Evolutionary conservation across 2,329 filamentous ascomycete genomes (phyloP).

Genomic region (Alternaria hordeiaustralica): DNA sequence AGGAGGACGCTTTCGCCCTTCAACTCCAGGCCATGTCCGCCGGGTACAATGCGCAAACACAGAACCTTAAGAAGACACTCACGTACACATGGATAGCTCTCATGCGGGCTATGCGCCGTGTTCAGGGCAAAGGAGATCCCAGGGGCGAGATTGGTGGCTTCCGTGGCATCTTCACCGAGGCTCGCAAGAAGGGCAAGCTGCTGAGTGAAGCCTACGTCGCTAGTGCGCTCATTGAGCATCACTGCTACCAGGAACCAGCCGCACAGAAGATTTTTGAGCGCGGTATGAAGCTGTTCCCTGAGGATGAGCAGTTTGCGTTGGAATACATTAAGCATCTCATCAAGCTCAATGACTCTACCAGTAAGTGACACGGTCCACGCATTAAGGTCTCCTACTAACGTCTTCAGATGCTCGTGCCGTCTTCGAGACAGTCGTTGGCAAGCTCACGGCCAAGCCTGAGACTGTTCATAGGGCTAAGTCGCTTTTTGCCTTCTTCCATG

Average conservation of each 20-base stretch:
- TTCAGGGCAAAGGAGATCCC: conserved; percentile 77
- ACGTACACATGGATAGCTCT: conserved; percentile 95
- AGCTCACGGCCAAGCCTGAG: conserved; percentile 78
- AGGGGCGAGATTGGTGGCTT: conserved; percentile 73
- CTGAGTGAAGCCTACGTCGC: conserved; percentile 96
- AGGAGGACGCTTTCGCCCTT: conserved; percentile 60
- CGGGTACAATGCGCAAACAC: conserved; percentile 74
- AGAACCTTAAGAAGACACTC: conserved; percentile 80
- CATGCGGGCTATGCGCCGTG: conserved; percentile 90
- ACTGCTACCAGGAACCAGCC: conserved; percentile 92
- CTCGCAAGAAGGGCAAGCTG: conserved; percentile 82
- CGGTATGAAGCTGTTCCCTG: conserved; percentile 89
- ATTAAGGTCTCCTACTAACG: too few species aligned
- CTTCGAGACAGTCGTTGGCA: conserved; percentile 91
- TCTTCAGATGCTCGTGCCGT: conserved; percentile 84
- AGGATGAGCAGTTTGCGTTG: conserved; percentile 90
- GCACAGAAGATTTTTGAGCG: conserved; percentile 96
- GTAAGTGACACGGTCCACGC: conserved; percentile 59
- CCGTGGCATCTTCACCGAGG: conserved; percentile 87
- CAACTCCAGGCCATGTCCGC: conserved; percentile 67
- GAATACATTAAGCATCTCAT: conserved; percentile 97
- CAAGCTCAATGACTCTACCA: conserved; percentile 89
- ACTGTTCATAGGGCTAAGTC: conserved; percentile 77
- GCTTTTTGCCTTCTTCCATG: conserved; percentile 90
- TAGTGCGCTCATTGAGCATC: conserved; percentile 89